Percentiles rank a stretch among this genome's conserved stretches.
Conservation (phyloP, 306 rosid species). For the Fragaria vesca region DNA sequence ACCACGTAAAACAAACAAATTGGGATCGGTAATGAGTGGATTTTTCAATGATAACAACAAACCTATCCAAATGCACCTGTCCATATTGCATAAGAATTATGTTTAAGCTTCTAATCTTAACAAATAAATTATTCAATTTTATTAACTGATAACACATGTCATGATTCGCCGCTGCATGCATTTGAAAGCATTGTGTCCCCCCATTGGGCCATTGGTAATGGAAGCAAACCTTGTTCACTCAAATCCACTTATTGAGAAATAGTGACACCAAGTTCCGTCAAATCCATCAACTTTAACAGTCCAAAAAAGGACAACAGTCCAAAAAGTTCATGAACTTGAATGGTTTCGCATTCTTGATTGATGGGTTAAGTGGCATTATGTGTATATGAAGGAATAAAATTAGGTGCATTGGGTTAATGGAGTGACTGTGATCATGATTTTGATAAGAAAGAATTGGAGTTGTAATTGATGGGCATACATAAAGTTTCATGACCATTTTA, state of each 20-base stretch:
- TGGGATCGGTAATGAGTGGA: neutral
- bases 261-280: conserved; percentile 71
- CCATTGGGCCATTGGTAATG: conserved; percentile 23
- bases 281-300: conserved; percentile 62
- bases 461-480: conserved; percentile 36
- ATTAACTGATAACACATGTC: neutral
- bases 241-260: conserved; percentile 39
- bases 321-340: conserved; percentile 33
- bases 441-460: conserved; percentile 46
- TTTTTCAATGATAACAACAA: neutral
- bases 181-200: conserved; percentile 26
- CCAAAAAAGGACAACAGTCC: conserved; percentile 34
- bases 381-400: conserved; percentile 22
- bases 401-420: conserved; percentile 58
- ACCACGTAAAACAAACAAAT: neutral
- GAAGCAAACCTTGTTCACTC: conserved; percentile 26
- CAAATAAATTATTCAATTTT: neutral
- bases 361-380: conserved; percentile 50
- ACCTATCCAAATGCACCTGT: neutral
- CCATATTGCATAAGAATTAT: neutral
- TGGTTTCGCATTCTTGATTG: conserved; percentile 45
- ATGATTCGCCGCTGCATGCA: conserved; percentile 1
- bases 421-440: conserved; percentile 76
- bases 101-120: neutral
- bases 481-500: conserved; percentile 27